Evolutionary conservation across 1,284 basidiomycete genomes (phyloP), one percentile per base, ranked within the genome.

Genomic region (Anthracocystis setariae): DNA sequence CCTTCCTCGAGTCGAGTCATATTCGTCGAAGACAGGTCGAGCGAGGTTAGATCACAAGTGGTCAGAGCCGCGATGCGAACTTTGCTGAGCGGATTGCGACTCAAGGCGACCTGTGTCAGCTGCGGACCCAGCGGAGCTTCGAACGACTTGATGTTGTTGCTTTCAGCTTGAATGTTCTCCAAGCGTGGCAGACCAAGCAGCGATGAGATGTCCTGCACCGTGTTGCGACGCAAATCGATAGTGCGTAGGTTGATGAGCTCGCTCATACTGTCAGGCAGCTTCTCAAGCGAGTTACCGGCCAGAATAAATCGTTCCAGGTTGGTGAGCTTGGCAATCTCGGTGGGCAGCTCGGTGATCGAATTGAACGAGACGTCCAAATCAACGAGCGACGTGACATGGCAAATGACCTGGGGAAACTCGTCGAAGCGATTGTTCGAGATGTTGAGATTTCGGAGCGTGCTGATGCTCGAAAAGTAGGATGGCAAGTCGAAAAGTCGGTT

Each of bases 291-390:
- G 61, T 82, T 82, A 39, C 73, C 79, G 13, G 74, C 76, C 3
- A 82, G 60, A 9, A 81, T 69, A 25, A 82, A 71, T 3, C 79
- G 73, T 51, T 81, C 70, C 37, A 82, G 60, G 18, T 76, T 65
- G 40, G 52, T 39, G 8, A 98, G 85, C 40, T 88, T 85, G 1
- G 90, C 90, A 47, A 98, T 89, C 55, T 91, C 88, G 24, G 91
- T 88, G 0, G 95, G 94, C 3, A 98, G 86, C 47, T 89, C 88
- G 0, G 87, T 87, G 73, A 98, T 91, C 82, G 88, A 89, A 85
- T 99, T 98, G 87, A 98, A 98, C 0, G 95, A 98, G 43, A 97
- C 87, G 81, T 98, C 95, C 20, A 99, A 88, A 76, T 95, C 92
- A 29, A 88, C 85, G 25, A 98, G 87, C 18, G 86, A 88, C 5